phyloP scores from a whole-genome alignment of 768 basidiomycete species.

The Rhizopogon vinicolor region DNA sequence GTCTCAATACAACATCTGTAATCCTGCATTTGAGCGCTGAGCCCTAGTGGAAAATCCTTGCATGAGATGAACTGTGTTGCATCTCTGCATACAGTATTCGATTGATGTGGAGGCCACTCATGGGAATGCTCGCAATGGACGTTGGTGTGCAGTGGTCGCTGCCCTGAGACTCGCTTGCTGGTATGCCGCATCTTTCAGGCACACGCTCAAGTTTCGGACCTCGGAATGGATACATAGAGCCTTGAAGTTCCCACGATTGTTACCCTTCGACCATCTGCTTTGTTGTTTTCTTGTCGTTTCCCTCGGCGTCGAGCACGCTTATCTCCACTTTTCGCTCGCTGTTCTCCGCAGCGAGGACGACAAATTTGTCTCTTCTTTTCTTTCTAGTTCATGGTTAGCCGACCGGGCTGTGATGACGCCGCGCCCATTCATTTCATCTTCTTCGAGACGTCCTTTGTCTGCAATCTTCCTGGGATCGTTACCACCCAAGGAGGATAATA shows the following conservation, averaged over 20 bases:
- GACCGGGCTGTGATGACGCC: constrained; percentile 40
- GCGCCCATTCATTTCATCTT: constrained; percentile 36
- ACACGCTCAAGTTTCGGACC: background rate
- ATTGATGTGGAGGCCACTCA: too few species aligned
- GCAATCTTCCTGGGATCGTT: constrained; percentile 53
- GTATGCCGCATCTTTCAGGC: too few species aligned
- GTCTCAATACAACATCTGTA: too few species aligned
- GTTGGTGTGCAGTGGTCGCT: too few species aligned
- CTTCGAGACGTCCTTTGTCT: constrained; percentile 52
- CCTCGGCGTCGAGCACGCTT: constrained; percentile 14
- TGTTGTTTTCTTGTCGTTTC: constrained; percentile 4
- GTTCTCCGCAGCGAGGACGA: constrained; percentile 16
- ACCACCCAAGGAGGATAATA: constrained; percentile 31
- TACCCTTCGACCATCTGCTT: constrained; percentile 10
- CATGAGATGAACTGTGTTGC: background rate
- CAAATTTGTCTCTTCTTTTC: constrained; percentile 3
- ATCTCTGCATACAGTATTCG: too few species aligned
- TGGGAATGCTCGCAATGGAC: too few species aligned
- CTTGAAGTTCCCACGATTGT: constrained; percentile 23
- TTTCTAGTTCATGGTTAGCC: constrained; percentile 23
- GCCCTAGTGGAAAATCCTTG: background rate
- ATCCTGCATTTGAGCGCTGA: too few species aligned
- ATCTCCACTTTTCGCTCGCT: constrained; percentile 19
- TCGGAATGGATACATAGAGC: constrained; percentile 20
- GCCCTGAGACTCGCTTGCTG: too few species aligned